Base-by-base conservation (phyloP, 73 alveolate genomes). In the Paramecium tetraurelia region DNA sequence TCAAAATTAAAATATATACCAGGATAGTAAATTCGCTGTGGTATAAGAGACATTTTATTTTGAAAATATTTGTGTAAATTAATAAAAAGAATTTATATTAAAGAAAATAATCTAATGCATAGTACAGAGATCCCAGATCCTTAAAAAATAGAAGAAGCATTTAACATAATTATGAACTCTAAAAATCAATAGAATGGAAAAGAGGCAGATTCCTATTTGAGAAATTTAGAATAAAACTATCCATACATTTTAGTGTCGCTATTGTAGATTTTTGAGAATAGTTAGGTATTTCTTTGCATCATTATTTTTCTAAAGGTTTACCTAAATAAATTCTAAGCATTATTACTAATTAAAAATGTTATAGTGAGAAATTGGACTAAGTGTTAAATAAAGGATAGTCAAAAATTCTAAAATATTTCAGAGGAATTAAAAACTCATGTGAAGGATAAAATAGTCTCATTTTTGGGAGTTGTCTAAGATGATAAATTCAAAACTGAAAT, bases 311-410 rank as follows among this genome's bases (percentile, higher is more conserved):
- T 18, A 4, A 18, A 80, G 90, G 22, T 24, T 3, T 44, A 40
- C 24, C 12, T 80, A 18, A 11, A 44, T 41, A 80, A 46, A 80
- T 41, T 38, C 24, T 80, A 80, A 44, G 12, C 76, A 31, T 46
- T 80, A 21, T 31, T 80, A 1, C 29, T 80, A 44, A 44, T 80
- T 2, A 80, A 80, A 36, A 80, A 80, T 80, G 29, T 80, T 6
- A 80, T 80, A 11, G 57, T 80, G 1, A 80, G 90, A 80, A 80
- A 80, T 80, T 80, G 90, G 90, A 44, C 10, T 8, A 80, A 80
- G 21, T 18, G n/a, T 44, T 22, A 40, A 10, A 8, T 80, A 20
- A 22, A 43, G 24, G 90, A 80, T 7, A 63, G 33, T 24, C 16
- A 80, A 43, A 40, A 21, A 24, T 44, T 41, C 2, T 41, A 29